Conservation (phyloP, 192 early-diverging fungal species). For the Linnemannia schmuckeri region DNA sequence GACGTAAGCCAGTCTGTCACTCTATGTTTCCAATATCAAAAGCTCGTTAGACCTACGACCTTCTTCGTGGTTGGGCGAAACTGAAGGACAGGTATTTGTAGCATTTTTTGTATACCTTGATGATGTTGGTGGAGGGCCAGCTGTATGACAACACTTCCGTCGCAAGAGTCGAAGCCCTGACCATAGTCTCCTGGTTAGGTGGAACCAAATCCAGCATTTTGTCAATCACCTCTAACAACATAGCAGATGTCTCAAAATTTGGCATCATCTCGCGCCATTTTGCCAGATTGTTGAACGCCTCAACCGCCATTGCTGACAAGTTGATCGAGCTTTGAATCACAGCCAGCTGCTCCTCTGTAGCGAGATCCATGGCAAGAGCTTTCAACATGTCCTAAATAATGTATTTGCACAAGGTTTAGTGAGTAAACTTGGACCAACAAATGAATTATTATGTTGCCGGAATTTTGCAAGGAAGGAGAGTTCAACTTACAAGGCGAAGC, state of each 20-base stretch:
- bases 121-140: constrained; percentile 57
- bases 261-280: constrained; percentile 55
- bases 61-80: too few species aligned
- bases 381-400: constrained; percentile 28
- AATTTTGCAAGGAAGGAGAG: too few species aligned
- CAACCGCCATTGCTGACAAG: constrained; percentile 28
- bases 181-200: constrained; percentile 23
- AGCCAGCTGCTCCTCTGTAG: constrained; percentile 14
- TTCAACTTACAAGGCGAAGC: constrained; percentile 31
- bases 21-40: constrained; percentile 23
- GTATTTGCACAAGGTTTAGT: neutral
- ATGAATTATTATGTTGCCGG: neutral
- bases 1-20: constrained; percentile 57
- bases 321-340: constrained; percentile 31
- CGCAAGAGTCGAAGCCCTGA: constrained; percentile 48
- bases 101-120: constrained; percentile 47
- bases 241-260: constrained; percentile 57
- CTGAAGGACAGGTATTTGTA: too few species aligned
- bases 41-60: too few species aligned
- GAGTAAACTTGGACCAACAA: neutral
- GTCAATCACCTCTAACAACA: constrained; percentile 55
- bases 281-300: constrained; percentile 56
- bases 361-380: constrained; percentile 27
- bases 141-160: constrained; percentile 36
- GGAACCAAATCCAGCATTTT: constrained; percentile 57